phyloP scores from a whole-genome alignment of 2,329 filamentous ascomycete genomes.

The Claviceps paspali region DNA sequence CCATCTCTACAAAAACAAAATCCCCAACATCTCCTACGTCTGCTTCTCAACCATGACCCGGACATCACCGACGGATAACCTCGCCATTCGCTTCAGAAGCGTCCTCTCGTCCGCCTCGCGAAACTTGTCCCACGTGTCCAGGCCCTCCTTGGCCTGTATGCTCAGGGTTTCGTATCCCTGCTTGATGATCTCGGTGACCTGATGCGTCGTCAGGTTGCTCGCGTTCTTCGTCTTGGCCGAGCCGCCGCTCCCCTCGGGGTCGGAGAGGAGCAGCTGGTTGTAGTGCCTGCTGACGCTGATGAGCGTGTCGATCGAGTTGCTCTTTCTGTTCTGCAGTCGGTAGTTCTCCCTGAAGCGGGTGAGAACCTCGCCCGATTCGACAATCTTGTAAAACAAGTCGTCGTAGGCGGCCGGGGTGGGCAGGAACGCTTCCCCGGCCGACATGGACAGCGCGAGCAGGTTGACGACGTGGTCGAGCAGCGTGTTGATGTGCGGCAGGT shows the following conservation, averaged over 20 bases:
- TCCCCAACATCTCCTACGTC: not conserved
- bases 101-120: slow-evolving; percentile 75
- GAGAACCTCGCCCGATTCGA: slow-evolving; percentile 76
- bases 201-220: slow-evolving; percentile 61
- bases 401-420: slow-evolving; percentile 81
- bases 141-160: slow-evolving; percentile 73
- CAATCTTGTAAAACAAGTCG: slow-evolving; percentile 95
- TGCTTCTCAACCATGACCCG: slow-evolving; percentile 30
- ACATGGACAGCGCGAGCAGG: slow-evolving; percentile 69
- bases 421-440: slow-evolving; percentile 77
- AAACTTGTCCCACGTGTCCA: slow-evolving; percentile 76
- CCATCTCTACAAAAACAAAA: too few relatives aligned
- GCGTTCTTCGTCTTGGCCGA: slow-evolving; percentile 27
- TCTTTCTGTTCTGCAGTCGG: slow-evolving; percentile 37
- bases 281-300: slow-evolving; percentile 78
- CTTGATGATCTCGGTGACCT: slow-evolving; percentile 86
- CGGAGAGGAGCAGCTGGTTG: slow-evolving; percentile 54
- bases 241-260: slow-evolving; percentile 24
- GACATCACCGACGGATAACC: slow-evolving; percentile 54
- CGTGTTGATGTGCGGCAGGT: slow-evolving; percentile 50
- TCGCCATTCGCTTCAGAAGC: slow-evolving; percentile 73
- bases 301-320: slow-evolving; percentile 68
- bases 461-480: slow-evolving; percentile 69
- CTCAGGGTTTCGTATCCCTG: slow-evolving; percentile 90
- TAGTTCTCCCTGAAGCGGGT: slow-evolving; percentile 72